Percentiles rank a stretch among this genome's conserved stretches.
Conservation (phyloP, 768 basidiomycete genomes). For the Sutorius australiensis region DNA sequence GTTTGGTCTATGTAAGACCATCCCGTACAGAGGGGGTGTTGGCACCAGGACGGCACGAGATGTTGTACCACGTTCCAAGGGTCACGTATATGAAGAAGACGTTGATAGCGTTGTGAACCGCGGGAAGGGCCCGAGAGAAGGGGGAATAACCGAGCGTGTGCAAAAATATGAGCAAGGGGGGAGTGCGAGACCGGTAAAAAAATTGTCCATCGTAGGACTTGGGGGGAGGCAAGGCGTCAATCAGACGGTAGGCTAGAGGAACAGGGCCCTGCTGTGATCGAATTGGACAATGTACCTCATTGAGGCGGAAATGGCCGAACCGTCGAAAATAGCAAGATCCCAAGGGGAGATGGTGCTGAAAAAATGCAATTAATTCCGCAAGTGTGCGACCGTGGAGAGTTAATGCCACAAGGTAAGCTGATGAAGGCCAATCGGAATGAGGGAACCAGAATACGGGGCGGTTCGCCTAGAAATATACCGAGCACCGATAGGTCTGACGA, state of each 20-base stretch:
- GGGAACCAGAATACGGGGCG: constrained; percentile 43
- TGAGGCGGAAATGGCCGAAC: constrained; percentile 28
- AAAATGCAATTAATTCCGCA: constrained; percentile 28
- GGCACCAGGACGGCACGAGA: constrained; percentile 18
- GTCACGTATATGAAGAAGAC: constrained; percentile 18
- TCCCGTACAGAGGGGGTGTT: constrained; percentile 16
- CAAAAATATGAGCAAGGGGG: not conserved
- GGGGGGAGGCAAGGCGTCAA: constrained; percentile 13
- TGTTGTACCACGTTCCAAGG: constrained; percentile 21
- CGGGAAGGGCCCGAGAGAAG: constrained; percentile 2
- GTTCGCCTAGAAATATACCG: constrained; percentile 38
- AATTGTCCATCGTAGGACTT: constrained; percentile 5
- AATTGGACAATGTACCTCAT: constrained; percentile 33
- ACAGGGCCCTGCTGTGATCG: constrained; percentile 14
- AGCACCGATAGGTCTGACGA: constrained; percentile 39
- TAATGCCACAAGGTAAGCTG: constrained; percentile 39
- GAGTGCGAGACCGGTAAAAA: constrained; percentile 5
- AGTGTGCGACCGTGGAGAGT: constrained; percentile 26
- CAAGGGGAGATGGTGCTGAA: constrained; percentile 45
- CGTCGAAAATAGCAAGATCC: constrained; percentile 38
- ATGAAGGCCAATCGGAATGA: constrained; percentile 46
- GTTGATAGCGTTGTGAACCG: constrained; percentile 11
- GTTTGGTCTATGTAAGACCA: constrained; percentile 10
- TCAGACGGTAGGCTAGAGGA: constrained; percentile 19
- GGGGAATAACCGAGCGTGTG: not conserved